A percentile compares a stretch with the other conserved stretches of the same genome.
phyloP scores from a whole-genome alignment of 2,329 filamentous ascomycete genomes.

The Xylariomycetidae sp. region DNA sequence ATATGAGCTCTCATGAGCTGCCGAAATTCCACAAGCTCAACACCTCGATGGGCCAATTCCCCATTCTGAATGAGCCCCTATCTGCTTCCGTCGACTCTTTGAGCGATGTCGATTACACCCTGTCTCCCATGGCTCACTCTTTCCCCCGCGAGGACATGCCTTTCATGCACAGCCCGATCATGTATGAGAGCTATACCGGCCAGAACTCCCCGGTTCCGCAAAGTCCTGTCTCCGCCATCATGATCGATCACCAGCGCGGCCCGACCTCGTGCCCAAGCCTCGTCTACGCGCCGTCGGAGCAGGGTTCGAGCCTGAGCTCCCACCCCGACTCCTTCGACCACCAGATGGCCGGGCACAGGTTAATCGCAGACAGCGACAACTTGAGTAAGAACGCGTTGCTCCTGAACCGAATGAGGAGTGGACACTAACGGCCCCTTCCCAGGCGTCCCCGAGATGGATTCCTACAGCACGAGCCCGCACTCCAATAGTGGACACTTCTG shows the following conservation, averaged over 20 bases:
- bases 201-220: slow-evolving; percentile 51
- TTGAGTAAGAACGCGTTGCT: slow-evolving; percentile 46
- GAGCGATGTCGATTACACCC: slow-evolving; percentile 55
- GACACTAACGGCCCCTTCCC: slow-evolving; percentile 27
- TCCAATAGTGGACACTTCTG: slow-evolving; percentile 42
- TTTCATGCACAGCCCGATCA: slow-evolving; percentile 52
- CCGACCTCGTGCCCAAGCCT: slow-evolving; percentile 59
- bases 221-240: slow-evolving; percentile 50
- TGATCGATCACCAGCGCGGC: slow-evolving; percentile 53
- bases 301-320: slow-evolving; percentile 55
- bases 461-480: slow-evolving; percentile 46
- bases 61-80: slow-evolving; percentile 45
- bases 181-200: slow-evolving; percentile 53
- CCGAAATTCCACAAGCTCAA: slow-evolving; percentile 41
- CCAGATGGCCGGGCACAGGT: slow-evolving; percentile 47
- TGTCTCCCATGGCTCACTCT: slow-evolving; percentile 52
- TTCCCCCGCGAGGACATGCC: slow-evolving; percentile 51
- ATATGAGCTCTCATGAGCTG: slow-evolving; percentile 31
- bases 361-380: slow-evolving; percentile 51
- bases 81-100: slow-evolving; percentile 55
- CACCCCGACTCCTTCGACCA: slow-evolving; percentile 56
- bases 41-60: slow-evolving; percentile 31
- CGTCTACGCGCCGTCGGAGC: slow-evolving; percentile 56
- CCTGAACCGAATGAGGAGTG: no score
- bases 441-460: slow-evolving; percentile 50